Conservation (phyloP, 257 asterid species). For the Nicotiana benthamiana region DNA sequence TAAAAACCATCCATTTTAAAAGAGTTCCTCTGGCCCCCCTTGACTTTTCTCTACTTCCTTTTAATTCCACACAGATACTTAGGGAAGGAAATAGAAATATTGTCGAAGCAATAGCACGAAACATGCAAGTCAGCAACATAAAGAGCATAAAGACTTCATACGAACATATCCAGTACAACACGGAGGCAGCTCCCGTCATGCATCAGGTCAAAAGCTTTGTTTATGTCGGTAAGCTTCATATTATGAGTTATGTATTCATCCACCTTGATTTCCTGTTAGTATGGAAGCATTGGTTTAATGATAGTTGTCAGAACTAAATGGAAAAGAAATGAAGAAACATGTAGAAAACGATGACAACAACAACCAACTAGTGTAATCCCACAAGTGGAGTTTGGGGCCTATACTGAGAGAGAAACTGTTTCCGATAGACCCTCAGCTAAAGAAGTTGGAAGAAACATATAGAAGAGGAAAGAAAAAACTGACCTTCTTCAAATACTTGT, state of each 20-base stretch:
- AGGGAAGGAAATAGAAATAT: not conserved
- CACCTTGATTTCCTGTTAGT: constrained; percentile 83
- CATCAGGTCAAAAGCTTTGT: constrained; percentile 82
- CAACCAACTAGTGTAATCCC: no score
- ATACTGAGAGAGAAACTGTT: no score
- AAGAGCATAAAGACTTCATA: constrained; percentile 10
- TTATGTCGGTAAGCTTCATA: constrained; percentile 63
- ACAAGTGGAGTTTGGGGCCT: no score
- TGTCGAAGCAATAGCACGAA: not conserved
- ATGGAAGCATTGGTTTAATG: not conserved
- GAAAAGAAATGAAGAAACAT: not conserved
- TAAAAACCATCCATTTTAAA: not conserved
- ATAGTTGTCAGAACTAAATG: not conserved
- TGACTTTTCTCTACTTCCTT: not conserved
- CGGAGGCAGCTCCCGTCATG: constrained; percentile 83
- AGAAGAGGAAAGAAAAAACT: not conserved
- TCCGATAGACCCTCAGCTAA: no score
- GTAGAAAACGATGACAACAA: no score
- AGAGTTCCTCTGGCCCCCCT: not conserved
- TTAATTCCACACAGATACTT: not conserved
- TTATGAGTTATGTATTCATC: constrained; percentile 94
- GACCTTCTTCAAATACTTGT: constrained; percentile 84
- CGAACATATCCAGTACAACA: constrained; percentile 60
- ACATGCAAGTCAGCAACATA: not conserved
- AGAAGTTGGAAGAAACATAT: not conserved